Base-by-base conservation (phyloP, 148 eudicot genomes). In the Chenopodium suecicum region DNA sequence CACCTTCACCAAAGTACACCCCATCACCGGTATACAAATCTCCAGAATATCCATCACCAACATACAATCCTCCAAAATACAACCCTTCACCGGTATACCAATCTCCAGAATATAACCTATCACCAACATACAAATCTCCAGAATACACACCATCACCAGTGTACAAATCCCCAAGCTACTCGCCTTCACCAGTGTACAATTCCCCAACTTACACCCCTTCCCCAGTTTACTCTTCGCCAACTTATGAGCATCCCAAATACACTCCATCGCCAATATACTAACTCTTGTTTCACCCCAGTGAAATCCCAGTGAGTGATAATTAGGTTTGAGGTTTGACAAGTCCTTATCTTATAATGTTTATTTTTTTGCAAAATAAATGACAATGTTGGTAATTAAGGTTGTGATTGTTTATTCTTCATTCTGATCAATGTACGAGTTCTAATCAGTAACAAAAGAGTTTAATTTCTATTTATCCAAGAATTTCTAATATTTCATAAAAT, bases 1-100 rank as follows among this genome's bases (percentile, higher is more conserved):
- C n/a, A 14, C 62, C 62, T 14, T 56, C 62, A 12, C 22, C 62
- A 27, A 64, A 25, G 2, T 47, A 69, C 8, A n/a, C 10, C 6
- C 72, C 82, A 71, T 76, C 82, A 70, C 6, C 54, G 17, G 5
- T 9, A 13, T 71, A 78, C 73, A 48, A 31, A 17, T 20, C 25
- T 13, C 27, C 74, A 17, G 5, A 9, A 41, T 70, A 70, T 2
- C 13, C 75, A 8, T 2, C 76, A 10, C 19, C 34, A 73, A 23
- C 4, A 4, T 70, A 70, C 13, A 20, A 19, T 0, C 2, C 74
- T 1, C 74, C 74, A 19, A 70, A 34, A 4, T 80, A 72, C 16
- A 37, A 7, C 0, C 29, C 82, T 12, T 3, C 58, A 4, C 78
- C 77, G 0, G 9, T 10, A 34, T 73, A 37, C 44, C 81, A 19